These are phyloP conservation scores for Cucurbita ficifolia DNA, from an alignment of 306 rosid species.

Conservation along the genomic window DNA sequence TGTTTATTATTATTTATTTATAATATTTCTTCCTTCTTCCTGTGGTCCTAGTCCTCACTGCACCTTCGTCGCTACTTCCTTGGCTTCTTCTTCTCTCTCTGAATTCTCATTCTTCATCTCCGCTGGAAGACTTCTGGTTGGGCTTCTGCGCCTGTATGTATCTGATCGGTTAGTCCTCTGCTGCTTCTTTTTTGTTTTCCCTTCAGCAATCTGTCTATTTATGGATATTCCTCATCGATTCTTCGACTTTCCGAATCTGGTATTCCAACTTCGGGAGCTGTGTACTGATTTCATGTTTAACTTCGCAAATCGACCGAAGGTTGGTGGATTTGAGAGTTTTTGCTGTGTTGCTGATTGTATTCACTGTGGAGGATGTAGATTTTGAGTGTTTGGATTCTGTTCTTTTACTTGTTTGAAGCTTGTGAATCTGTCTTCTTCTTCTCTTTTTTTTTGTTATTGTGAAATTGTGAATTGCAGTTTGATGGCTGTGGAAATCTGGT, in stretches of 20 bases:
- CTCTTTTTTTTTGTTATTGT: not conserved
- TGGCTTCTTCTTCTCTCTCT: not conserved
- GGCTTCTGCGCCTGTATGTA: constrained; percentile 2
- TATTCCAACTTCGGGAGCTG: not conserved
- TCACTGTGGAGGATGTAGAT: not conserved
- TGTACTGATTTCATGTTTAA: not conserved
- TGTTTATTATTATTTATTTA: constrained; percentile 1
- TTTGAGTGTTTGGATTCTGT: not conserved
- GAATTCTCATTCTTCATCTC: not conserved
- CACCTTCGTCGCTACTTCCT: constrained; percentile 27
- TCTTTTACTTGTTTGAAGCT: not conserved
- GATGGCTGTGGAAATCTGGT: not conserved
- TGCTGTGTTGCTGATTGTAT: not conserved
- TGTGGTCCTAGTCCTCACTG: constrained; percentile 35
- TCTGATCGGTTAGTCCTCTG: constrained; percentile 11
- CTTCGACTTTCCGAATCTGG: not conserved
- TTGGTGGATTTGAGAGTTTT: not conserved
- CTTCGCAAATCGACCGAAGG: not conserved
- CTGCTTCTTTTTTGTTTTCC: not conserved
- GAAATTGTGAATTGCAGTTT: not conserved
- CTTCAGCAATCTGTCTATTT: not conserved
- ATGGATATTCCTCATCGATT: not conserved
- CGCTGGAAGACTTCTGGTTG: constrained; percentile 12
- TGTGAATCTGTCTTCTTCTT: not conserved
- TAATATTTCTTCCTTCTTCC: constrained; percentile 13